Evolutionary conservation across 129 eudicot species (phyloP), one percentile per base, ranked within the genome.

Genomic region (Centella asiatica): DNA sequence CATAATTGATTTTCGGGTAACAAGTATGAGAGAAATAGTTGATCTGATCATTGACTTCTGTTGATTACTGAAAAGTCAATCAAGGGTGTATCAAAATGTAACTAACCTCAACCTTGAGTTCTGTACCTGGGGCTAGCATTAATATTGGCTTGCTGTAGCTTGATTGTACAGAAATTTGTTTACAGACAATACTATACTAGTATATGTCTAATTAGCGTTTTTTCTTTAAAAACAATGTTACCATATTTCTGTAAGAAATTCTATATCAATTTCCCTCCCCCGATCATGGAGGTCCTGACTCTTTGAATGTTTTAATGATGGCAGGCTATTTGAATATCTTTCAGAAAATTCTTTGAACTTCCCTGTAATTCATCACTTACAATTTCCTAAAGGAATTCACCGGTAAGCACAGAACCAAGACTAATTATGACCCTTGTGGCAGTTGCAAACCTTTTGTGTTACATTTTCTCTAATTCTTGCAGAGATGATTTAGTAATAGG

Each of bases 281-380:
- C 13, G 14, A 52, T 2, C n/a, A n/a, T 18, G 29, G 25, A 32
- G 32, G 58, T 55, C 56, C 46, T 65, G 57, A 70, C 60, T 63
- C n/a, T 67, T 37, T 48, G 14, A 29, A n/a, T 33, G 20, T 33
- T 69, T 59, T 57, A 18, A 39, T 69, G 26, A 19, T 45, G 45
- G 80, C 90, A 89, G 99, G 88, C 72, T 92, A 52, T 92, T 92
- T 48, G 99, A 92, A 67, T 87, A 72, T 72, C 88, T 92, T 22
- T 70, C 86, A 0, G 96, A 87, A 57, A 92, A 87, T 72, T 78
- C 80, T 24, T 65, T 92, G 72, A 72, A 80, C 67, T 87, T 87
- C 65, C 96, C 99, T 29, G 99, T 92, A 19, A 77, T 92, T 84
- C 99, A 92, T 78, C 99, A 92, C 74, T 77, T 92, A 72, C 75